A percentile compares a stretch with the other conserved stretches of the same genome.
Evolutionary conservation across 208 protist genomes (phyloP).

Genomic region (Crithidia acanthocephali): DNA sequence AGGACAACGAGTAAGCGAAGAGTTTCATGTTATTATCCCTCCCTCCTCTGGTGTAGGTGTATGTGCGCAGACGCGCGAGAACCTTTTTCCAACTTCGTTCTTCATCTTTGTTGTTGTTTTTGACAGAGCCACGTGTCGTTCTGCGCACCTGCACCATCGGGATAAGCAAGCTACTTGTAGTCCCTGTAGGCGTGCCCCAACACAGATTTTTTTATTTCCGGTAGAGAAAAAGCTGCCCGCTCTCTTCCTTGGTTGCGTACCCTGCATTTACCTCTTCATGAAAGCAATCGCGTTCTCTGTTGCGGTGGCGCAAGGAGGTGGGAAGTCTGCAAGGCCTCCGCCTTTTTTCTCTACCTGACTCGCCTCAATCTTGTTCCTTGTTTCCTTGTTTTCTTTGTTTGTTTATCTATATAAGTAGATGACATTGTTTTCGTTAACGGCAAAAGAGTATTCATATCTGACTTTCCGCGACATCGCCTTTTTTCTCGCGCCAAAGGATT

Average conservation of each 20-base stretch:
- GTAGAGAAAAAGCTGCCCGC: not conserved
- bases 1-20: slow-evolving; percentile 24
- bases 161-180: not conserved
- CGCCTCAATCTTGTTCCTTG: not conserved
- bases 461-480: not conserved
- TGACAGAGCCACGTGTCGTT: too few species aligned
- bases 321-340: not conserved
- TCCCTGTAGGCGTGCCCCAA: not conserved
- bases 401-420: slow-evolving; percentile 17
- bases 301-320: not conserved
- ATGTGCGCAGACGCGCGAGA: too few species aligned
- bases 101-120: too few species aligned
- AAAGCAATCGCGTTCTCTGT: too few species aligned
- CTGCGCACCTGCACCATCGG: too few species aligned
- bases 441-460: slow-evolving; percentile 2
- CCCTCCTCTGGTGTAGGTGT: not conserved
- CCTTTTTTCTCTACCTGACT: not conserved
- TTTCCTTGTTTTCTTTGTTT: slow-evolving; percentile 4
- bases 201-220: not conserved
- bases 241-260: not conserved
- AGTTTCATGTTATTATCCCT: not conserved
- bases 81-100: too few species aligned
- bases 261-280: not conserved
- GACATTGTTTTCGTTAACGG: not conserved
- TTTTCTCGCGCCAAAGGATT: not conserved